Base-by-base conservation (phyloP, 805 yeast genomes). In the Metschnikowia orientalis region DNA sequence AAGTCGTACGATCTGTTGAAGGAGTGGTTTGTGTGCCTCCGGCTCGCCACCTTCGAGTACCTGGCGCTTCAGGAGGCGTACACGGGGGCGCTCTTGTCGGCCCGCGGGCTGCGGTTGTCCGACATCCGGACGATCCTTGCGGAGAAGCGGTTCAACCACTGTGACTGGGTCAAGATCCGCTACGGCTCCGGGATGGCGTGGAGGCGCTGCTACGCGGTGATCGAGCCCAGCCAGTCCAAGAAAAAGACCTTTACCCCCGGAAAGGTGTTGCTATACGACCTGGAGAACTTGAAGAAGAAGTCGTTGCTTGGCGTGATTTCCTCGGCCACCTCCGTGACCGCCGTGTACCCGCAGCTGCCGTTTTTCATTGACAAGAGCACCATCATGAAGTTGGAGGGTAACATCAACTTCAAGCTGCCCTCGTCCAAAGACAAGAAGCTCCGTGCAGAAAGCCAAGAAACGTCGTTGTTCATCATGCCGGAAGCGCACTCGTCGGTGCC, bases 111-210 rank as follows among this genome's bases (percentile, higher is more conserved):
- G 4, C 67, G 82, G 40, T 63, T 92, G 40, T 80, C 90, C 34
- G 97, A 94, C 52, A 88, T 92, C 41, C 75, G 84, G 40, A 82
- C 90, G 10, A 69, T 92, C 27, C 67, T 92, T 37, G 81, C 95
- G 1, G 95, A 84, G 44, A 81, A 92, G 12, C 81, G 90, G 51
- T 84, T 78, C 54, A 77, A 75, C 38, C 92, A 87, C 52, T 95
- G 86, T 57, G 96, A 89, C 50, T 90, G 96, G 97, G 88, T 83
- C 26, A 75, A 88, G 54, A 95, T 92, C 11, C 71, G 97, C 44
- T 92, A 90, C 57, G 97, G 98, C 12, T 75, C 92, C 7, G 98
- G 98, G 15, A 86, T 87, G 95, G 95, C 97, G 1, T 92, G 97
- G 97, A 84, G 81, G 53, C 73, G 95, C 38, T 90, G 96, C 53